Evolutionary conservation across 345 rosid genomes (phyloP).

Genomic region (Populus tremula): DNA sequence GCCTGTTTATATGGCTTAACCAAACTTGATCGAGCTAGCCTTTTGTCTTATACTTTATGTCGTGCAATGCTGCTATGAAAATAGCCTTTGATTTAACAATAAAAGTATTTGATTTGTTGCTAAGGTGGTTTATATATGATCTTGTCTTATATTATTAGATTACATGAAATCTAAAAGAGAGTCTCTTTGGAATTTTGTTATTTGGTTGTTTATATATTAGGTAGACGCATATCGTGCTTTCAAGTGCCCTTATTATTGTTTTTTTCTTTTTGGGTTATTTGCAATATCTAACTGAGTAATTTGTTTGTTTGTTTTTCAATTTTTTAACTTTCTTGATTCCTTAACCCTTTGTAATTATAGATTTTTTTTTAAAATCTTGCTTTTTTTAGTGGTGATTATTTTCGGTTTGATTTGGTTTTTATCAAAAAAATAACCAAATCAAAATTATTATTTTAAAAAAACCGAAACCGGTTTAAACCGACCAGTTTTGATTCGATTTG

Average conservation of each 20-base stretch:
- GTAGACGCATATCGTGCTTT: not conserved
- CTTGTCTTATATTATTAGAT: not conserved
- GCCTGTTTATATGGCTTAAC: not conserved
- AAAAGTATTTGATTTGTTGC: not conserved
- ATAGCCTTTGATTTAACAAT: not conserved
- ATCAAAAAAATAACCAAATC: too few relatives aligned
- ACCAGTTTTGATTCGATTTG: too few relatives aligned
- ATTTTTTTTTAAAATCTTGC: not conserved
- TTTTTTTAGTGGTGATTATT: too few relatives aligned
- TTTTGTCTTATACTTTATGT: not conserved
- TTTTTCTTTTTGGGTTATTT: not conserved
- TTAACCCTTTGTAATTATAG: not conserved
- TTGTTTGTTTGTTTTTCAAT: not conserved
- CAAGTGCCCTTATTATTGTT: not conserved
- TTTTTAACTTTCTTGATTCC: not conserved
- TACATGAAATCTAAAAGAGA: not conserved
- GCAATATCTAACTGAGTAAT: not conserved
- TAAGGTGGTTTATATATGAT: not conserved
- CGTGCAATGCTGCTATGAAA: not conserved
- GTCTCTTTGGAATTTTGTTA: conserved; percentile 8
- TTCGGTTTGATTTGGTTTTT: too few relatives aligned
- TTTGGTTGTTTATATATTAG: conserved; percentile 12
- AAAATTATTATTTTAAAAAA: too few relatives aligned
- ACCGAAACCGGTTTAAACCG: too few relatives aligned
- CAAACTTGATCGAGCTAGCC: not conserved